phyloP scores from a whole-genome alignment of 345 rosid species.

The Populus simonii region DNA sequence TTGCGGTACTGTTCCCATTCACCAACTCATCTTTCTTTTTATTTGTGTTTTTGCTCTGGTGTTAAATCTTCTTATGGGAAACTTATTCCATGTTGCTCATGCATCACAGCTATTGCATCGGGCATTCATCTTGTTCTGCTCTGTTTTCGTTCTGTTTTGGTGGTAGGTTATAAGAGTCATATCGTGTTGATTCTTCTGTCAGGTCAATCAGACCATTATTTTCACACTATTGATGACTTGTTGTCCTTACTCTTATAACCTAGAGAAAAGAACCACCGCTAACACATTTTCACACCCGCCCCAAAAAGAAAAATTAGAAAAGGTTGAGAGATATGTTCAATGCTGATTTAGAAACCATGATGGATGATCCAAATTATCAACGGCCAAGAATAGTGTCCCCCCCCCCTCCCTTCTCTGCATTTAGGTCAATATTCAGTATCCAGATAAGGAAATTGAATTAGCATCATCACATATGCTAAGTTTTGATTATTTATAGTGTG shows the following conservation, averaged over 20 bases:
- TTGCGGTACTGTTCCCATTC: slow-evolving; percentile 36
- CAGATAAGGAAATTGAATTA: background rate
- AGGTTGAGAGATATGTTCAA: background rate
- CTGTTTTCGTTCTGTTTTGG: background rate
- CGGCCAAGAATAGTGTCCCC: background rate
- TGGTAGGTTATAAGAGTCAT: too few species aligned
- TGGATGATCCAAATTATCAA: background rate
- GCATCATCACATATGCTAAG: background rate
- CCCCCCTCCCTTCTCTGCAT: background rate
- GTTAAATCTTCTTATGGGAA: background rate
- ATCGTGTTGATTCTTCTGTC: background rate
- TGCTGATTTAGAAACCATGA: background rate
- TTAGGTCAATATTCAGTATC: background rate
- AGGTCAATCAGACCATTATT: background rate
- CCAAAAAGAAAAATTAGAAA: background rate
- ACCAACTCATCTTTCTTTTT: background rate
- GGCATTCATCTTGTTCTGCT: background rate
- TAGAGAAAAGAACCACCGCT: background rate
- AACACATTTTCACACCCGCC: background rate
- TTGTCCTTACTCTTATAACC: background rate
- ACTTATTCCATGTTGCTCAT: background rate
- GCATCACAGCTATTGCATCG: background rate
- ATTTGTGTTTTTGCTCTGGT: too few species aligned
- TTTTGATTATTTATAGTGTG: too few species aligned
- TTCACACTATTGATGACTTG: background rate